Percentiles rank a stretch among this genome's conserved stretches.
phyloP scores from a whole-genome alignment of 257 asterid genomes.

The Voacanga thouarsii region DNA sequence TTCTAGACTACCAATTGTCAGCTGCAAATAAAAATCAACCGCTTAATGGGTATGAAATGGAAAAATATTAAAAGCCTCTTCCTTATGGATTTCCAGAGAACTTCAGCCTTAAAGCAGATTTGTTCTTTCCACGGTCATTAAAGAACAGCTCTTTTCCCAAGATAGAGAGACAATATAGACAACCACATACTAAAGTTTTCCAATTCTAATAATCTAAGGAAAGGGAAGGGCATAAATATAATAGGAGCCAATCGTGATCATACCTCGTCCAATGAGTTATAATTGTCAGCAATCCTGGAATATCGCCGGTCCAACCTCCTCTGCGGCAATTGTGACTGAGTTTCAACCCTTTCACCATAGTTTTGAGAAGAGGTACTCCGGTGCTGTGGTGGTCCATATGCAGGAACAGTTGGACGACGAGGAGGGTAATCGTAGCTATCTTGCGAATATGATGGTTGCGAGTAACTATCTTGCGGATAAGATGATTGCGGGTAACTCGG shows the following conservation, averaged over 20 bases:
- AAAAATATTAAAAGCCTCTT: background rate
- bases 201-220: background rate
- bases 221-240: background rate
- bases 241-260: background rate
- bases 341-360: constrained; percentile 12
- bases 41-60: background rate
- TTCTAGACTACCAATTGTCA: background rate
- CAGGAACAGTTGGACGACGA: constrained; percentile 35
- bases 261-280: constrained; percentile 84
- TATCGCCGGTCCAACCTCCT: constrained; percentile 75
- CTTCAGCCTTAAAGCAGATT: background rate
- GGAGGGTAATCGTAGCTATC: constrained; percentile 39
- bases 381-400: constrained; percentile 36
- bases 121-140: background rate
- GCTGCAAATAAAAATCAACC: background rate
- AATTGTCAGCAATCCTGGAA: constrained; percentile 88
- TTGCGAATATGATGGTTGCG: constrained; percentile 25
- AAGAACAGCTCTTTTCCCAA: background rate
- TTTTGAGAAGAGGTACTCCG: constrained; percentile 30
- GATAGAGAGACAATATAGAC: background rate
- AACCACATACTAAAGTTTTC: background rate
- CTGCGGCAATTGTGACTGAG: constrained; percentile 28
- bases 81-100: background rate
- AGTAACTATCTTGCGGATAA: constrained; percentile 45
- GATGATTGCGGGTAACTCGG: constrained; percentile 30